A percentile compares a stretch with the other conserved stretches of the same genome.
phyloP scores from a whole-genome alignment of 1,284 basidiomycete genomes.

The Rhodotorula sp. region DNA sequence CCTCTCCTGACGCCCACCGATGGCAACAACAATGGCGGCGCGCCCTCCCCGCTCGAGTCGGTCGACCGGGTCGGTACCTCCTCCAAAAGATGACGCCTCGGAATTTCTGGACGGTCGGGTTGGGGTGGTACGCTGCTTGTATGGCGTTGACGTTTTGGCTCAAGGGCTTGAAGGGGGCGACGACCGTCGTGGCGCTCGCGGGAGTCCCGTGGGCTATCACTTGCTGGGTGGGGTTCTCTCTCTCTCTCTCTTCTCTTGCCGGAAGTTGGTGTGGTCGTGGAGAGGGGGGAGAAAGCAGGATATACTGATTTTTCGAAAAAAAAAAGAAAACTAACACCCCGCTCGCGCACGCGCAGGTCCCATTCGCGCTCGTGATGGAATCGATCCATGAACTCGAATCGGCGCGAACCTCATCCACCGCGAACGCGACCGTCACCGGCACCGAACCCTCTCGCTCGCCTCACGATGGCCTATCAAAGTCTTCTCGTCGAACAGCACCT shows the following conservation, averaged over 20 bases:
- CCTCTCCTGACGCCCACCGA: conserved; percentile 52
- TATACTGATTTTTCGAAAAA: background rate
- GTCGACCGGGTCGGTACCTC: conserved; percentile 39
- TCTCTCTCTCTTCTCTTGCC: too few relatives aligned
- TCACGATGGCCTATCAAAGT: too few relatives aligned
- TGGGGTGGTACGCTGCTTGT: conserved; percentile 72
- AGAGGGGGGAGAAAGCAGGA: background rate
- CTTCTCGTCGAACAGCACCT: too few relatives aligned
- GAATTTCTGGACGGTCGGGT: conserved; percentile 78
- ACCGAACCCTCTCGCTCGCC: background rate
- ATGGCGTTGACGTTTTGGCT: conserved; percentile 83
- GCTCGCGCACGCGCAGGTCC: conserved; percentile 26
- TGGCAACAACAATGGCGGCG: background rate
- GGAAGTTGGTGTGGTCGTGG: background rate
- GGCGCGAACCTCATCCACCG: background rate
- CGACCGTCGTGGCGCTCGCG: conserved; percentile 72
- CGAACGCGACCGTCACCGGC: background rate
- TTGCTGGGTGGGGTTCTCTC: conserved; percentile 59
- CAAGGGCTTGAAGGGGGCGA: conserved; percentile 67
- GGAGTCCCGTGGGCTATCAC: conserved; percentile 94
- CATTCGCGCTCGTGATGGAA: conserved; percentile 46
- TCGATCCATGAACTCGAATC: conserved; percentile 38
- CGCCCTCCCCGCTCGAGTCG: conserved; percentile 21
- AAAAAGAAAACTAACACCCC: background rate
- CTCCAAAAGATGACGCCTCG: conserved; percentile 64